Evolutionary conservation across 768 basidiomycete species (phyloP).

Genomic region (Filobasidium floriforme): DNA sequence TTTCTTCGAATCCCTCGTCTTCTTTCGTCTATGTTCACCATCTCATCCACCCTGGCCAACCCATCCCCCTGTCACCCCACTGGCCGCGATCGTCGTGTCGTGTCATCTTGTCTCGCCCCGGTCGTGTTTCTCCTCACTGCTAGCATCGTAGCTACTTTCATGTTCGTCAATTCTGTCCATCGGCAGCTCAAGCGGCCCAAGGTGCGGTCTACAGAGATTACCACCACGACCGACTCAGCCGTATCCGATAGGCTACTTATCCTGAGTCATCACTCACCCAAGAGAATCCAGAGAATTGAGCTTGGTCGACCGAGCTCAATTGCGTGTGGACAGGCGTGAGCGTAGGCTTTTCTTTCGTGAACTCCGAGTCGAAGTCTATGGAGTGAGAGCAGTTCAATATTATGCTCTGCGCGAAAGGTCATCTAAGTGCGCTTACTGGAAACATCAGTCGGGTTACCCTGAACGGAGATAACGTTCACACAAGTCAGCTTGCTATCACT

Average conservation of each 20-base stretch:
- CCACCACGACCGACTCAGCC: too few species aligned
- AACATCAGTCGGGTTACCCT: slow-evolving; percentile 31
- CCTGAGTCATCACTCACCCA: slow-evolving; percentile 50
- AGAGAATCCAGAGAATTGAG: slow-evolving; percentile 94
- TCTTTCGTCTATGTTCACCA: too few species aligned
- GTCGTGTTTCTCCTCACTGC: too few species aligned
- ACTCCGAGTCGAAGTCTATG: slow-evolving; percentile 83
- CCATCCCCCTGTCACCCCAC: too few species aligned
- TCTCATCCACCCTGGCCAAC: too few species aligned
- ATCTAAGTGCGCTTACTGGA: slow-evolving; percentile 16
- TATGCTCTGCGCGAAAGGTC: background rate
- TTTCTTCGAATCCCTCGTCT: too few species aligned
- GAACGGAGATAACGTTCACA: background rate
- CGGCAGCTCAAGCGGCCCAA: background rate
- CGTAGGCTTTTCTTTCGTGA: slow-evolving; percentile 92
- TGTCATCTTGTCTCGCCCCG: too few species aligned
- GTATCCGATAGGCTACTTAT: too few species aligned
- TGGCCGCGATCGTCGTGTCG: too few species aligned
- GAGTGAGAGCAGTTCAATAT: slow-evolving; percentile 5
- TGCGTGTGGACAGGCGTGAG: slow-evolving; percentile 95
- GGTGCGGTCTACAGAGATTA: background rate
- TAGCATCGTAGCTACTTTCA: background rate
- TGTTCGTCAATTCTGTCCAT: background rate
- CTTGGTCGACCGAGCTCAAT: slow-evolving; percentile 77
- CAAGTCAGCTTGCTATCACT: background rate